Base-by-base conservation (phyloP, 2,329 filamentous ascomycete species). In the Aureobasidium leucospermi region DNA sequence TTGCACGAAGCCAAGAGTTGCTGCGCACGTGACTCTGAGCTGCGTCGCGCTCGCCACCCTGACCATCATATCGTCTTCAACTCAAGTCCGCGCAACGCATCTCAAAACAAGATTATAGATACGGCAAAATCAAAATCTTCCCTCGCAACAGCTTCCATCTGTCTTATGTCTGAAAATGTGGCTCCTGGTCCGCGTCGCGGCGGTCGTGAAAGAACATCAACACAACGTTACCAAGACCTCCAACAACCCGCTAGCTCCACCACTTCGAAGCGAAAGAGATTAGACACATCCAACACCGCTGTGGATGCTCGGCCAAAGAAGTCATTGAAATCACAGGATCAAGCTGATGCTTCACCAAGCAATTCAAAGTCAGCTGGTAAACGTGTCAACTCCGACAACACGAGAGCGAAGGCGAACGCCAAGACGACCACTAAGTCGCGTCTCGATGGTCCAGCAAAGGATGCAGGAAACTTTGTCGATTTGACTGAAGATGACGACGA, bases 401-500 rank as follows among this genome's bases (percentile, higher is more conserved):
- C 19, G 15, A 32, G 29, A 29, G 16, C 38, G 38, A 36, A 52
- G 48, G 15, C 19, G 15, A 32, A 39, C 29, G 16, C 38, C 51
- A 36, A 52, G 48, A 19, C 23, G 11, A 31, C 7, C 7, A 41
- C 36, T 3, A 41, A 52, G 9, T 39, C 36, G 23, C 48, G 38
- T 45, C 29, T 7, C n/a, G 15, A 31, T 41, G 19, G 9, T 13
- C n/a, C 13, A 16, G 38, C 28, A 2, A 38, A 45, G 16, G 4
- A 29, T 5, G 6, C 31, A 28, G n/a, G 19, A 29, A 36, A 60
- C 2, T 32, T 52, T 3, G 34, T 46, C 11, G 58, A 62, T n/a
- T 16, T 38, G 36, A 63, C 60, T n/a, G 47, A 46, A 16, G 62
- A 59, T 32, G 49, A 56, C 31, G 53, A 52, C 9, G 58, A 45